A percentile compares a stretch with the other conserved stretches of the same genome.
Evolutionary conservation across 2,329 filamentous ascomycete genomes (phyloP).

Genomic region (Bipolaris cookei): DNA sequence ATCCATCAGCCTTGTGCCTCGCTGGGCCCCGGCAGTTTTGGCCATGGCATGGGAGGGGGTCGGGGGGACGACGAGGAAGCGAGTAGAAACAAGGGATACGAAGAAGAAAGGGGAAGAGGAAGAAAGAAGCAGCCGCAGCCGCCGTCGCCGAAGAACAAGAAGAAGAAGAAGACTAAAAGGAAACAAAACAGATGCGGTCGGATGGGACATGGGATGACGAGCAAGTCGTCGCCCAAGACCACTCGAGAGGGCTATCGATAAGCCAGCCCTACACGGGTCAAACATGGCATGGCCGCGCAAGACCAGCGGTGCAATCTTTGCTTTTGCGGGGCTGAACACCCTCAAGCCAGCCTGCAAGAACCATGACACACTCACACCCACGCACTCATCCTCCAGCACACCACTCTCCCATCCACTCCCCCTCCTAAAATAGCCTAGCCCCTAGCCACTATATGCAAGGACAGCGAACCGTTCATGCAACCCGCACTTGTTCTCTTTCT

Average conservation of each 20-base stretch:
- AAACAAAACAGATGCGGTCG: neutral
- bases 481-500: neutral
- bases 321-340: slow-evolving; percentile 24
- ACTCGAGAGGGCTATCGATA: slow-evolving; percentile 6
- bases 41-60: too few relatives aligned
- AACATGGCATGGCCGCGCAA: neutral
- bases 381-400: too few relatives aligned
- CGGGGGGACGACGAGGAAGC: too few relatives aligned
- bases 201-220: neutral
- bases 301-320: neutral
- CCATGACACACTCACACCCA: slow-evolving; percentile 13
- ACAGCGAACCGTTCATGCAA: slow-evolving; percentile 35
- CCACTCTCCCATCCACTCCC: neutral
- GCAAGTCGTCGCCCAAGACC: too few relatives aligned
- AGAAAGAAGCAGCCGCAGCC: too few relatives aligned
- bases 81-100: too few relatives aligned
- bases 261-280: slow-evolving; percentile 8
- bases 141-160: too few relatives aligned
- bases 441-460: slow-evolving; percentile 6
- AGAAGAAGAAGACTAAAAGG: neutral
- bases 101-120: too few relatives aligned
- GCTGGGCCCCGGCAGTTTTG: neutral
- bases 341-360: slow-evolving; percentile 15
- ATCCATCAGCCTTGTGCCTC: neutral
- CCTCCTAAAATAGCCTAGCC: slow-evolving; percentile 16